Evolutionary conservation across 805 yeast species (phyloP), one percentile per base, ranked within the genome.

Genomic region (Yarrowia sp.): DNA sequence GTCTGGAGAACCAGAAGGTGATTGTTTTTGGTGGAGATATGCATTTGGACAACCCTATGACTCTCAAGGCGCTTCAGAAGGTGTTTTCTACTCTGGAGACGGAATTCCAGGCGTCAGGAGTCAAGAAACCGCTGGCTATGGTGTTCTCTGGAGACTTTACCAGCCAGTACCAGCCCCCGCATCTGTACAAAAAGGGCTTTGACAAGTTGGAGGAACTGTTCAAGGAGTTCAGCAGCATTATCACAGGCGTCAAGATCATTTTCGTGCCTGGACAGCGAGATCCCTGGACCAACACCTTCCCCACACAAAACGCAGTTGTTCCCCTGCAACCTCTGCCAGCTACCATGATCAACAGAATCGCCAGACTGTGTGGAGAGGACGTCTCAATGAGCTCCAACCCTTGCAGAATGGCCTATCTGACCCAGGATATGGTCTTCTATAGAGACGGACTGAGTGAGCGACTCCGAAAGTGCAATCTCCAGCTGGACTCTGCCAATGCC

Each of bases 201-300:
- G 96, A 92, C 68, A 77, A 83, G 2, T 76, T 94, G 14, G 93
- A 96, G 0, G 77, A 78, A 2, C 68, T 90, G 2, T 69, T 94
- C 18, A 80, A 85, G 9, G 77, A 80, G 51, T 88, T 76, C 67
- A 87, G 90, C 0, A 70, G 72, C 4, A 73, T 90, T 6, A 74
- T 84, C 13, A 69, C 75, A 7, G 70, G 74, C 6, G 79, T 87
- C 27, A 84, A 86, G 58, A 72, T 94, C 27, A 74, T 90, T 0
- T 82, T 94, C 63, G 76, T 93, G 1, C 97, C 98, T 0, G 98
- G 99, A 0, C 83, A 84, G 41, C 88, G 90, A 67, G 99, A 94
- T 73, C 97, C 97, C 0, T 94, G 98, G 97, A 66, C 74, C 1
- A 73, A 82, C 0, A 65, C 80, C 8, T 85, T 90, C 85, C 61